Conservation (phyloP, 2,329 filamentous ascomycete species). For the Beauveria scarabaeidicola region DNA sequence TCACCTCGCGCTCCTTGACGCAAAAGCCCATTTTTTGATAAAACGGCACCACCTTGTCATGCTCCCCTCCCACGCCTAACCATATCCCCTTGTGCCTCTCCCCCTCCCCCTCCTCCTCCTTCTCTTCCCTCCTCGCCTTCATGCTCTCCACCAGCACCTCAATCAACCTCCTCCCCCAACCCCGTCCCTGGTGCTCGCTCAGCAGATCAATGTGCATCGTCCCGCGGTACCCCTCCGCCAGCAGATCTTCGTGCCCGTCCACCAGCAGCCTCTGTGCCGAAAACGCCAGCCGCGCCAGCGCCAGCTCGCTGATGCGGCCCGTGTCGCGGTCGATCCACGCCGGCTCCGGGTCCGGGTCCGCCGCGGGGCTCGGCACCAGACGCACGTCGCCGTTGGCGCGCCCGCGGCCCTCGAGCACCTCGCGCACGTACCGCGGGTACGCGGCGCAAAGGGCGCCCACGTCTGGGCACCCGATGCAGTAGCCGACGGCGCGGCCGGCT, state of each 20-base stretch:
- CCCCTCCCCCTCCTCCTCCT: not conserved
- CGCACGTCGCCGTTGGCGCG: slow-evolving; percentile 3
- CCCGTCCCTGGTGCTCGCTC: slow-evolving; percentile 30
- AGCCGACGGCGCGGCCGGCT: slow-evolving; percentile 35
- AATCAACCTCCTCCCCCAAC: slow-evolving; percentile 37
- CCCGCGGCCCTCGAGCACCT: slow-evolving; percentile 23
- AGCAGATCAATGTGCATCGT: slow-evolving; percentile 45
- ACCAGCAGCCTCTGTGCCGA: slow-evolving; percentile 31
- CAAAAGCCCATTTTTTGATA: slow-evolving; percentile 40
- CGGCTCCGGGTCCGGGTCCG: slow-evolving; percentile 18
- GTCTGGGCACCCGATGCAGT: slow-evolving; percentile 39
- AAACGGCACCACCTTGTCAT: slow-evolving; percentile 38
- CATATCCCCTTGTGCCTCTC: slow-evolving; percentile 28
- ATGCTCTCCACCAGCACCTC: slow-evolving; percentile 33
- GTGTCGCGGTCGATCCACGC: slow-evolving; percentile 21
- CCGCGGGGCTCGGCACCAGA: not conserved
- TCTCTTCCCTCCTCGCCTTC: slow-evolving; percentile 11
- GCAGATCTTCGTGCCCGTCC: slow-evolving; percentile 25
- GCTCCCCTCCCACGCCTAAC: slow-evolving; percentile 37
- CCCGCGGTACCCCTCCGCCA: slow-evolving; percentile 28
- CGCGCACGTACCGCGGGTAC: slow-evolving; percentile 31
- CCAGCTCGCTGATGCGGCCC: slow-evolving; percentile 19
- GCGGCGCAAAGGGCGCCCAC: slow-evolving; percentile 28
- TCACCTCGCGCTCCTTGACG: slow-evolving; percentile 27
- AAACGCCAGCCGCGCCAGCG: slow-evolving; percentile 34